Evolutionary conservation across 1,139 yeast species (phyloP), one percentile per base, ranked within the genome.

Genomic region (Taiozyma onychis): DNA sequence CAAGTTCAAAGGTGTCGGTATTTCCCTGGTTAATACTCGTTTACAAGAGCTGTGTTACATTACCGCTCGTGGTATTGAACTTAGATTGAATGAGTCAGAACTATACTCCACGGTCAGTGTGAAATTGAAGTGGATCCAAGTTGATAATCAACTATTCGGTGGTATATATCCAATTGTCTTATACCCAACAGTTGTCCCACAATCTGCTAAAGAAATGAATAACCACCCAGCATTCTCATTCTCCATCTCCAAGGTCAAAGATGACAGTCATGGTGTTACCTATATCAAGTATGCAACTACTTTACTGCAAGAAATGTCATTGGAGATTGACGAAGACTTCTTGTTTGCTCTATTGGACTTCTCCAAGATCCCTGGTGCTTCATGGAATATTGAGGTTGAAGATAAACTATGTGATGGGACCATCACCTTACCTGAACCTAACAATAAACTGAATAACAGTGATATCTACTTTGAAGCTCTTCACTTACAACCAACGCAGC

Each of bases 281-380:
- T 91, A 87, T 64, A 82, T 91, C 63, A 95, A 95, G 66, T 91
- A 90, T 69, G 97, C 97, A 0, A 91, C 99, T 0, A 64, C 88
- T 2, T 71, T 95, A 52, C 68, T 95, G 49, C 99, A 95, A 68
- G 97, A 93, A 64, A 79, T 95, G 78, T 85, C 97, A 0, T 70
- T 93, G 49, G 98, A 93, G 62, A 78, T 93, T 47, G 99, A 95
- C 66, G 99, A 95, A 66, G 97, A 91, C 65, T 90, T 95, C 67
- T 67, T 93, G 59, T 84, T 85, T 67, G 90, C 96, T 0, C 66
- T 91, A 50, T 67, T 91, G 48, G 97, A 91, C 49, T 90, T 90
- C 62, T 75, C 85, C 10, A 83, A 83, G 57, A 54, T 74, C 76
- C 64, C 89, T 76, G 90, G 90, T 4, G 89, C 90, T 2, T 73